These are phyloP conservation scores for Xanthoparmelia taractica DNA, from an alignment of 495 filamentous ascomycete species.

Conservation along the genomic window DNA sequence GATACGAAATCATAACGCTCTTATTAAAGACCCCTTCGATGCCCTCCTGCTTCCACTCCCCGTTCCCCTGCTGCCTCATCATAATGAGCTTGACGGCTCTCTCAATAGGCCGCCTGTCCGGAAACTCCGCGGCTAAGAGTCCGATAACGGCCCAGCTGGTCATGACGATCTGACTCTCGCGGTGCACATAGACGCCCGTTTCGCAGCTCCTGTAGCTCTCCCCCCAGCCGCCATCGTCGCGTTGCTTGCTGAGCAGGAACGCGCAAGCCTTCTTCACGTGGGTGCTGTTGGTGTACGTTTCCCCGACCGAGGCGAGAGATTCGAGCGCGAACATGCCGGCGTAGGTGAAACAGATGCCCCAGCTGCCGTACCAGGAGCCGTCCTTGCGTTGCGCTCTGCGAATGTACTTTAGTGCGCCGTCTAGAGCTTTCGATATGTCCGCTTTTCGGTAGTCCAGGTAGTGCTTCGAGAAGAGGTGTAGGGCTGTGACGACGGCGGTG, in stretches of 20 bases:
- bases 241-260: constrained; percentile 76
- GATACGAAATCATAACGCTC: constrained; percentile 98
- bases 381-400: constrained; percentile 69
- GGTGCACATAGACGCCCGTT: constrained; percentile 52
- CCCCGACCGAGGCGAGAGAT: constrained; percentile 70
- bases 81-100: constrained; percentile 76
- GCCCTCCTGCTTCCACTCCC: constrained; percentile 89
- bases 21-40: constrained; percentile 99
- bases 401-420: constrained; percentile 69
- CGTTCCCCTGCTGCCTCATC: constrained; percentile 73
- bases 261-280: constrained; percentile 67
- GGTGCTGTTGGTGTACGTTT: constrained; percentile 67
- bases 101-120: constrained; percentile 62
- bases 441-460: constrained; percentile 70
- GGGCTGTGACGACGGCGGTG: constrained; percentile 84
- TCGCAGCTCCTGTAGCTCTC: constrained; percentile 79
- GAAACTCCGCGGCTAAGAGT: constrained; percentile 77
- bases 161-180: constrained; percentile 78
- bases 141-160: constrained; percentile 86
- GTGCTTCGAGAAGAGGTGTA: constrained; percentile 68
- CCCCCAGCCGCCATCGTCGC: constrained; percentile 89
- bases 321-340: constrained; percentile 93
- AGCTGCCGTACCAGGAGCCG: constrained; percentile 92
- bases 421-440: constrained; percentile 67
- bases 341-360: constrained; percentile 98